These are phyloP conservation scores for Colletotrichum sp. DNA, from an alignment of 2,329 filamentous ascomycete species.

Conservation along the genomic window DNA sequence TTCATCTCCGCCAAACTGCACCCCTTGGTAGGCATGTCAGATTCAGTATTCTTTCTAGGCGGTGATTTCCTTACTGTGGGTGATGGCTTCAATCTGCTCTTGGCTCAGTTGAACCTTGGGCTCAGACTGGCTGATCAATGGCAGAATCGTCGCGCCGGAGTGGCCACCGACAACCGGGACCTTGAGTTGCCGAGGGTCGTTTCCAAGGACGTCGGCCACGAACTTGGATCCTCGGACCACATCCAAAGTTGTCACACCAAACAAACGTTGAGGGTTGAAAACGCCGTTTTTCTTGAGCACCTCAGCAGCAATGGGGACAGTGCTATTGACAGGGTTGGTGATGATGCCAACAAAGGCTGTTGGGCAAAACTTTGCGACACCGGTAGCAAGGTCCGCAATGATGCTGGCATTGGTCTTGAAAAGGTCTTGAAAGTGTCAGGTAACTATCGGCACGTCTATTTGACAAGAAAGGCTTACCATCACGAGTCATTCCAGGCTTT, in stretches of 20 bases:
- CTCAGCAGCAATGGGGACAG: slow-evolving; percentile 79
- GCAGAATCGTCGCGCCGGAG: slow-evolving; percentile 80
- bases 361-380: slow-evolving; percentile 70
- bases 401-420: slow-evolving; percentile 88
- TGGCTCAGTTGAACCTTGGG: slow-evolving; percentile 66
- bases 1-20: slow-evolving; percentile 83
- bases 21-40: slow-evolving; percentile 39
- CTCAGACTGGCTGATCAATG: slow-evolving; percentile 74
- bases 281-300: slow-evolving; percentile 76
- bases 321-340: slow-evolving; percentile 83
- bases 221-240: slow-evolving; percentile 80
- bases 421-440: not conserved
- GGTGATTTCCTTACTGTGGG: slow-evolving; percentile 48
- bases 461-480: slow-evolving; percentile 31
- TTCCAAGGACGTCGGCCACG: slow-evolving; percentile 61
- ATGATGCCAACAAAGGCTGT: slow-evolving; percentile 79
- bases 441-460: not conserved
- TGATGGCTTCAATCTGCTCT: slow-evolving; percentile 54
- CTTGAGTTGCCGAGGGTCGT: slow-evolving; percentile 70
- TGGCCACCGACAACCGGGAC: slow-evolving; percentile 79
- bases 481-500: slow-evolving; percentile 84
- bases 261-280: slow-evolving; percentile 81
- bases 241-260: slow-evolving; percentile 82
- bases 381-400: slow-evolving; percentile 78
- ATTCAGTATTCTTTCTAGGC: rapidly evolving